Percentiles rank a stretch among this genome's conserved stretches.
Conservation (phyloP, 257 asterid species). For the Jacaranda copaia region DNA sequence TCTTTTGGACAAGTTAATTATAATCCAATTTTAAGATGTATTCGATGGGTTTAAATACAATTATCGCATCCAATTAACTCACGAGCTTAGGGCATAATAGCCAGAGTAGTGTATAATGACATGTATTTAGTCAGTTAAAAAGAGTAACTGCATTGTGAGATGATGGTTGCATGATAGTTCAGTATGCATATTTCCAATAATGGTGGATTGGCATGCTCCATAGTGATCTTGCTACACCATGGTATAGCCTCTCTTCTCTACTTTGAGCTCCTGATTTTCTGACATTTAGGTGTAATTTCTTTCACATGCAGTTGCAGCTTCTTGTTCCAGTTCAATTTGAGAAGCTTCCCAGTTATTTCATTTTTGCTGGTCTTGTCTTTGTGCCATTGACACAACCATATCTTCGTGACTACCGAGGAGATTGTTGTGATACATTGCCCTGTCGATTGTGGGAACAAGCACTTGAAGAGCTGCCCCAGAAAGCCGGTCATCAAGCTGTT, state of each 20-base stretch:
- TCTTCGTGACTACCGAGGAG: conserved; percentile 97
- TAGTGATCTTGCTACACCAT: too few relatives aligned
- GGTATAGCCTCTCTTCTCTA: too few relatives aligned
- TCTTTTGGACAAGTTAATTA: too few relatives aligned
- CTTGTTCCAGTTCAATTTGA: conserved; percentile 98
- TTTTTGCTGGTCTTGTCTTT: conserved; percentile 94
- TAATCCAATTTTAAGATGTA: too few relatives aligned
- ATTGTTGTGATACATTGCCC: conserved; percentile 94
- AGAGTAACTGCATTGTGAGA: not conserved
- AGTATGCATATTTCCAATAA: not conserved
- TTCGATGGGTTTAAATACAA: too few relatives aligned
- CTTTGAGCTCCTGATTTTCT: too few relatives aligned
- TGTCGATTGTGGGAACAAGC: conserved; percentile 96
- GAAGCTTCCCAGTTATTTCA: conserved; percentile 91
- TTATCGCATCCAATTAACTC: too few relatives aligned
- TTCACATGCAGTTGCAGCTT: conserved; percentile 74
- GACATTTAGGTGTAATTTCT: not conserved
- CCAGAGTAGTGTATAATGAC: not conserved
- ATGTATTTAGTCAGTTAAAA: not conserved
- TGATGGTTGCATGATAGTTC: not conserved
- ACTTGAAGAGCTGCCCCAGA: conserved; percentile 78
- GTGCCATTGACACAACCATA: conserved; percentile 94
- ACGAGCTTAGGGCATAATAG: too few relatives aligned
- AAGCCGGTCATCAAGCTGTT: conserved; percentile 79
- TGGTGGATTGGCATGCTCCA: too few relatives aligned